These are phyloP conservation scores for Kurtzmaniella fragi DNA, from an alignment of 805 yeast genomes.

Conservation along the genomic window DNA sequence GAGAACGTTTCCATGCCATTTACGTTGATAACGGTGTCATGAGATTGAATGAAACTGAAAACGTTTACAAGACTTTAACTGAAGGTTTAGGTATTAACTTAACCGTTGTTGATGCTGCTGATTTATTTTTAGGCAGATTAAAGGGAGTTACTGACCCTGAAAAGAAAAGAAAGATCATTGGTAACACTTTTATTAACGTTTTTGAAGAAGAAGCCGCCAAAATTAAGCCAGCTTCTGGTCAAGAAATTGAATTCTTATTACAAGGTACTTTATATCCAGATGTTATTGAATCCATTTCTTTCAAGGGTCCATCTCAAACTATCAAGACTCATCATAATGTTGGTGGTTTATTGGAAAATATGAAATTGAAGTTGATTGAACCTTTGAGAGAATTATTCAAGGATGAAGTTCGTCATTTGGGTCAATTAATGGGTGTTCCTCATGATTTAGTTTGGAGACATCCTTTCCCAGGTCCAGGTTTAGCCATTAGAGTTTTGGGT, in stretches of 20 bases:
- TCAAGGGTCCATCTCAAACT: conserved; percentile 99
- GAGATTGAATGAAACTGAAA: conserved; percentile 89
- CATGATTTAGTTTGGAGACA: conserved; percentile 99
- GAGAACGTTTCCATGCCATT: conserved; percentile 97
- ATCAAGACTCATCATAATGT: conserved; percentile 99
- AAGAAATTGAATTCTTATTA: conserved; percentile 85
- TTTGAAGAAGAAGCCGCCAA: conserved; percentile 94
- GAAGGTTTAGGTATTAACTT: conserved; percentile 93
- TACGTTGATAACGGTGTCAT: conserved; percentile 97
- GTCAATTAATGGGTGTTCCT: conserved; percentile 91
- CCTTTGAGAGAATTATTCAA: conserved; percentile 98
- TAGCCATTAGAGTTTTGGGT: conserved; percentile 96
- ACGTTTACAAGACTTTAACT: conserved; percentile 82
- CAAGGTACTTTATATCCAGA: conserved; percentile 99
- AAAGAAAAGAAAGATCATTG: conserved; percentile 97
- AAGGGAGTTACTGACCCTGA: conserved; percentile 97
- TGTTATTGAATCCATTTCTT: conserved; percentile 96
- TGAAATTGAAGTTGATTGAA: conserved; percentile 97
- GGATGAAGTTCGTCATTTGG: conserved; percentile 96
- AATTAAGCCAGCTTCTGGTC: conserved; percentile 84
- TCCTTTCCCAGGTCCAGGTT: conserved; percentile 99
- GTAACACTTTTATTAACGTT: conserved; percentile 94
- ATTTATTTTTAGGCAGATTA: conserved; percentile 78
- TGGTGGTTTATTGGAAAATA: conserved; percentile 95
- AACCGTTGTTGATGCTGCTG: conserved; percentile 91